Percentiles rank a stretch among this genome's conserved stretches.
phyloP scores from a whole-genome alignment of 164 flowering plant species.

The Berberis vulgaris region DNA sequence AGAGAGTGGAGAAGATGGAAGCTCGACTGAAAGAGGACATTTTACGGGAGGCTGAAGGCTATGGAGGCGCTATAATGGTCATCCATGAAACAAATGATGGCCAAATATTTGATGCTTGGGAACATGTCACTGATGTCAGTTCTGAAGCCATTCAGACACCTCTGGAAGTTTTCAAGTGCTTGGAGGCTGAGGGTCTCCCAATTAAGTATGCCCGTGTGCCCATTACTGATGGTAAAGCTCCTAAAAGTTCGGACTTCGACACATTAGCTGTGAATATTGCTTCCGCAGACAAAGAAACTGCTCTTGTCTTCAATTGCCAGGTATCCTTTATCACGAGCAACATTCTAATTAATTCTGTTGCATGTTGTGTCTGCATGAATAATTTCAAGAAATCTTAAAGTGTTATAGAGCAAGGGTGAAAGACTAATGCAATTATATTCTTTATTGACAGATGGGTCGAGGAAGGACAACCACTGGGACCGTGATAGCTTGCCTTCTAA shows the following conservation, averaged over 20 bases:
- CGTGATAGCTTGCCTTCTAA: conserved; percentile 91
- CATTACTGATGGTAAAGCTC: conserved; percentile 98
- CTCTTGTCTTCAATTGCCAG: conserved; percentile 97
- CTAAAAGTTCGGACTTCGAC: conserved; percentile 93
- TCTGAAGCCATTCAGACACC: conserved; percentile 71
- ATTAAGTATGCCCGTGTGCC: conserved; percentile 95
- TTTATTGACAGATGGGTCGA: conserved; percentile 68
- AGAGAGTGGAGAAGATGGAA: conserved; percentile 93
- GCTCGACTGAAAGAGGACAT: conserved; percentile 88
- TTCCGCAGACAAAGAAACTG: conserved; percentile 75
- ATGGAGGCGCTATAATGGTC: conserved; percentile 88
- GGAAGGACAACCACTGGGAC: conserved; percentile 98
- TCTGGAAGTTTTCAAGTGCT: conserved; percentile 68
- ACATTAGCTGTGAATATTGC: conserved; percentile 66
- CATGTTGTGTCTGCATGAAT: too few relatives aligned
- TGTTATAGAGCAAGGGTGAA: not conserved
- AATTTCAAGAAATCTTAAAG: too few relatives aligned
- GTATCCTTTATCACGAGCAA: conserved; percentile 19
- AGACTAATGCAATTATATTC: not conserved
- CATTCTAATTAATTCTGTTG: not conserved
- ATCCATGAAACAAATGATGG: conserved; percentile 87
- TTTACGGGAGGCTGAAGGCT: conserved; percentile 70
- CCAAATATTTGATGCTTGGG: conserved; percentile 92
- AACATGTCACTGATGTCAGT: conserved; percentile 38
- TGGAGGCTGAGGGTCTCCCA: conserved; percentile 75